phyloP scores from a whole-genome alignment of 768 basidiomycete species.

The Xerocomus brunneocitrinus region DNA sequence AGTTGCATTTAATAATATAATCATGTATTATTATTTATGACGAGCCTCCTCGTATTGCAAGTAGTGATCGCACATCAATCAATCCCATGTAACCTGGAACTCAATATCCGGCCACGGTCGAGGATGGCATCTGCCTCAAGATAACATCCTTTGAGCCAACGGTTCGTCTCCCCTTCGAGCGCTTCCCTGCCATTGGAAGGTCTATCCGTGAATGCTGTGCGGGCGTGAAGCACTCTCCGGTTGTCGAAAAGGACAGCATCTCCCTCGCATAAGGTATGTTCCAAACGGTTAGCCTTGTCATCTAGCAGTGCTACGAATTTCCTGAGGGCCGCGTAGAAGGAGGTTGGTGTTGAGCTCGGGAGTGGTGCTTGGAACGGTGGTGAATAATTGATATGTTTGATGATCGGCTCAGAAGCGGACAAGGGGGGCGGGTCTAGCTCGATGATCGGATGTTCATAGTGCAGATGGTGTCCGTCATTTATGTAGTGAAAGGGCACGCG shows the following conservation, averaged over 20 bases:
- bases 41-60: not conserved
- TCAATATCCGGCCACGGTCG: constrained; percentile 51
- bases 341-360: constrained; percentile 41
- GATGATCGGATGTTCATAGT: constrained; percentile 69
- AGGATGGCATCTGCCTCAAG: constrained; percentile 62
- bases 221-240: constrained; percentile 80
- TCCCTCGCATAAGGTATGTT: constrained; percentile 72
- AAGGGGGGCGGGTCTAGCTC: constrained; percentile 40
- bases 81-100: constrained; percentile 21
- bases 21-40: not conserved
- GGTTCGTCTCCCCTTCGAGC: constrained; percentile 47
- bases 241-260: constrained; percentile 93
- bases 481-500: constrained; percentile 88
- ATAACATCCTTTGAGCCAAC: constrained; percentile 93
- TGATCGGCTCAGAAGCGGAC: constrained; percentile 18
- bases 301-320: constrained; percentile 59
- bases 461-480: constrained; percentile 84
- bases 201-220: constrained; percentile 64
- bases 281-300: constrained; percentile 45
- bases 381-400: constrained; percentile 81
- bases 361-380: constrained; percentile 93
- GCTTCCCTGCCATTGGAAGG: constrained; percentile 26
- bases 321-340: constrained; percentile 59
- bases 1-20: not conserved
- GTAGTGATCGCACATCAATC: not conserved